Conservation (phyloP, 176 grass and related monocot species). For the Carex myosuroides region DNA sequence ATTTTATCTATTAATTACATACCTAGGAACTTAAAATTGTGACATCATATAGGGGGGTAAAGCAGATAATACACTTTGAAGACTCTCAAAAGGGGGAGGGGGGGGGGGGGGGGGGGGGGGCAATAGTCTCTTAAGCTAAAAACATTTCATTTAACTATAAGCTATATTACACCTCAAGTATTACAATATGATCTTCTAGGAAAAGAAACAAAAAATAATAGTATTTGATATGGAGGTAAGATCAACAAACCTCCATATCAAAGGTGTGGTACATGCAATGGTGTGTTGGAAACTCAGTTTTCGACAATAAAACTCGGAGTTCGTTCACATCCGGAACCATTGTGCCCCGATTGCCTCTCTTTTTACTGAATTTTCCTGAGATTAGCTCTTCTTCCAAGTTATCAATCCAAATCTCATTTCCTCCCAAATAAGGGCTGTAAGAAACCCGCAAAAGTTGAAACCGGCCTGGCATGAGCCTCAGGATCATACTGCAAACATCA, state of each 20-base stretch:
- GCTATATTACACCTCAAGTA: neutral
- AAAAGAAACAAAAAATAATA: neutral
- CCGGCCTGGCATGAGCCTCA: conserved; percentile 6
- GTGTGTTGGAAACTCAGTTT: conserved; percentile 1
- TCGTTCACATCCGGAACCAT: neutral
- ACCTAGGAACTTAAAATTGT: too few species aligned
- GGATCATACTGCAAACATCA: conserved; percentile 1
- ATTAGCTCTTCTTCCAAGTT: neutral
- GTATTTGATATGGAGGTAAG: neutral
- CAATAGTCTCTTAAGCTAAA: neutral
- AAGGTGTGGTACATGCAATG: conserved; percentile 15
- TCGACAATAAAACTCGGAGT: neutral
- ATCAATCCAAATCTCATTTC: conserved; percentile 15
- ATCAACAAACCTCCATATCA: conserved; percentile 8
- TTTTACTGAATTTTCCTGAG: neutral
- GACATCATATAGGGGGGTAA: too few species aligned
- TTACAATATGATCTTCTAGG: neutral
- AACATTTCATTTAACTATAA: neutral
- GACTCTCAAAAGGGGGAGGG: too few species aligned
- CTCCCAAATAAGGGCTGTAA: neutral
- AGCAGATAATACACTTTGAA: too few species aligned
- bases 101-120: too few species aligned
- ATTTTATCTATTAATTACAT: too few species aligned
- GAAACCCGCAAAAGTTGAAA: conserved; percentile 7
- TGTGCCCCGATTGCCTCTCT: neutral